Evolutionary conservation across 257 asterid species (phyloP).

Genomic region (Nicotiana otophora): DNA sequence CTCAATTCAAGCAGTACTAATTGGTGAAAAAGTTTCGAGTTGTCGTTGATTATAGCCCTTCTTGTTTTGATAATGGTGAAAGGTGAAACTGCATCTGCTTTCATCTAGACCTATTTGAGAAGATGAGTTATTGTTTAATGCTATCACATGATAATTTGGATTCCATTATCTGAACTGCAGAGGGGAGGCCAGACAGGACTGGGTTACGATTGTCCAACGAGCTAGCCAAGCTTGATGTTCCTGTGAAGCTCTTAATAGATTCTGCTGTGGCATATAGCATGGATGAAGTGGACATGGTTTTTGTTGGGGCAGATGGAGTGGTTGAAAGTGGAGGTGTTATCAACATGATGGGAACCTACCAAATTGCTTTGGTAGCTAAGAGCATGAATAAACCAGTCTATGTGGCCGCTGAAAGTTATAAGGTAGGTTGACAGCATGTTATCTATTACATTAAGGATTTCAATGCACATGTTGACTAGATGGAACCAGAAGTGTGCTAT

Average conservation of each 20-base stretch:
- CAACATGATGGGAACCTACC: constrained; percentile 98
- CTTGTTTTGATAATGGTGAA: background rate
- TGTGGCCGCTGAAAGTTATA: constrained; percentile 93
- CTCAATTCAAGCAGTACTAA: background rate
- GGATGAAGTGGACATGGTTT: constrained; percentile 95
- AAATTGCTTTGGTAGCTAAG: constrained; percentile 87
- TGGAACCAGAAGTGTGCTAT: background rate
- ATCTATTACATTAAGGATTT: background rate
- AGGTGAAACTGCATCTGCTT: background rate
- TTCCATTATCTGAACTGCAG: constrained; percentile 41
- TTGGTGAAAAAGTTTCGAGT: background rate
- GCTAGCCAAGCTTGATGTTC: constrained; percentile 81
- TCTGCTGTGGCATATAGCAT: constrained; percentile 95
- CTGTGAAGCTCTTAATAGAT: constrained; percentile 88
- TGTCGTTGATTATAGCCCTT: background rate
- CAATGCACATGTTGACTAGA: background rate
- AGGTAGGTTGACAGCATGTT: constrained; percentile 35
- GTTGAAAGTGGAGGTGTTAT: constrained; percentile 94
- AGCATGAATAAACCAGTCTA: constrained; percentile 95
- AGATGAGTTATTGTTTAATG: background rate
- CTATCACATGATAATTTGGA: background rate
- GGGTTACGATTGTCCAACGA: constrained; percentile 77
- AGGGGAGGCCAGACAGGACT: constrained; percentile 90
- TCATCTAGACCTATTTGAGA: background rate
- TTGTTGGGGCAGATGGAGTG: constrained; percentile 95